These are phyloP conservation scores for Calonectria pseudoreteaudii DNA, from an alignment of 2,329 filamentous ascomycete genomes.

Conservation along the genomic window DNA sequence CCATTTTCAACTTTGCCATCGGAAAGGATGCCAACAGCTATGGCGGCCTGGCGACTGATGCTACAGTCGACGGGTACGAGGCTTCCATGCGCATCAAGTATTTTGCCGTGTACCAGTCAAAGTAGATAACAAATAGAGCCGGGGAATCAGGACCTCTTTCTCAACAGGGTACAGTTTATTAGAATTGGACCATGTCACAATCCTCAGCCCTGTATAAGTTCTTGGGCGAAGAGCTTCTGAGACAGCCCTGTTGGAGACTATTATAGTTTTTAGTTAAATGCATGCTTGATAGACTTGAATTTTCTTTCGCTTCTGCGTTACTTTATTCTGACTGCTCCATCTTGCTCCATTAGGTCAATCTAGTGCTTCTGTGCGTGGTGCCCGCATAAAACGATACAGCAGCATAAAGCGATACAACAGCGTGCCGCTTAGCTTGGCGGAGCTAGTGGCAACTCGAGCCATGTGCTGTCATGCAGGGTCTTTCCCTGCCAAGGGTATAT, in stretches of 20 bases:
- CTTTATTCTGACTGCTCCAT: neutral
- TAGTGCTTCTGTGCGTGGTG: neutral
- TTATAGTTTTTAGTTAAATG: neutral
- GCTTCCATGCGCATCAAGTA: neutral
- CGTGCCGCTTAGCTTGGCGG: neutral
- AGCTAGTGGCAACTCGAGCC: neutral
- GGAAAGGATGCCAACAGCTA: neutral
- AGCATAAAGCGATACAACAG: neutral
- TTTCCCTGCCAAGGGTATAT: neutral
- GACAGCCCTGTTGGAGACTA: neutral
- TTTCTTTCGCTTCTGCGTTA: neutral
- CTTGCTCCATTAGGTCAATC: neutral
- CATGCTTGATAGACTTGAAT: neutral
- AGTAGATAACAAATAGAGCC: neutral
- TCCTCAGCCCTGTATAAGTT: neutral
- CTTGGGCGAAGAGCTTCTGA: neutral
- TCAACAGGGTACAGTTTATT: neutral
- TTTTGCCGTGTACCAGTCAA: neutral
- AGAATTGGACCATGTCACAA: neutral
- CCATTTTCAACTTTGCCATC: constrained; percentile 3
- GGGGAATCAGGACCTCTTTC: neutral
- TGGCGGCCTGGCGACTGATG: neutral
- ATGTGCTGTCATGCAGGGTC: neutral
- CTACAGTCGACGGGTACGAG: neutral
- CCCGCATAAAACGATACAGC: neutral